Base-by-base conservation (phyloP, 208 protist species). In the Leptomonas pyrrhocoris region DNA sequence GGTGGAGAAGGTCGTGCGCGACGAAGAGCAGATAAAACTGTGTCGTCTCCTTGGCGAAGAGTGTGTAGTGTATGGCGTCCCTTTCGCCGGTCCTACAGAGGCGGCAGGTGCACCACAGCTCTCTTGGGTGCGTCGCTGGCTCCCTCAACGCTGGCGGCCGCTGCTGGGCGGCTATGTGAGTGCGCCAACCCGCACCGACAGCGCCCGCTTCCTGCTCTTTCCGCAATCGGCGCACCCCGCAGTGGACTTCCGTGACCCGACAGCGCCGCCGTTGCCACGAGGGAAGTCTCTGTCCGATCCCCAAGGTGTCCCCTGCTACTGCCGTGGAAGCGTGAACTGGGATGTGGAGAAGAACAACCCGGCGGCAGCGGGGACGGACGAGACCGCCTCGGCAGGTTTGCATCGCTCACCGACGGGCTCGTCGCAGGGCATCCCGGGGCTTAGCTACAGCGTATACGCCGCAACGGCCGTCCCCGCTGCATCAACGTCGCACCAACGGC, bases 171-270 rank as follows among this genome's bases (percentile, higher is more conserved):
- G 85, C 30, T 91, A 88, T 58, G 56, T 91, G 4, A 53, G 43
- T 28, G 60, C 21, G 15, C 56, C 62, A 16, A 45, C 38, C 30
- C 55, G 23, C 28, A 7, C 19, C 51, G 74, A 83, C 23, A 36
- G 72, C 5, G 65, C 65, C 27, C 79, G 80, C 9, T 85, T 91
- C 61, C 54, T 88, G 16, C 19, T 88, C 54, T 91, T 91, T 49
- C 85, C 85, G 16, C 85, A 91, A 58, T 55, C 57, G 15, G 30
- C 48, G 2, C 82, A 88, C 43, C 28, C 30, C 16, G 31, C 31
- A 1, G 57, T 68, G 15, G 59, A 74, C n/a, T 49, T 46, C 19
- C 34, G 43, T 13, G 59, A 74, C 23, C 49, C 59, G 2, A 40
- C 42, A 27, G 25, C 43, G 9, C 18, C 43, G 23, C 43, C 12